These are phyloP conservation scores for Kodamaea ohmeri DNA, from an alignment of 1,139 yeast species.

Conservation along the genomic window DNA sequence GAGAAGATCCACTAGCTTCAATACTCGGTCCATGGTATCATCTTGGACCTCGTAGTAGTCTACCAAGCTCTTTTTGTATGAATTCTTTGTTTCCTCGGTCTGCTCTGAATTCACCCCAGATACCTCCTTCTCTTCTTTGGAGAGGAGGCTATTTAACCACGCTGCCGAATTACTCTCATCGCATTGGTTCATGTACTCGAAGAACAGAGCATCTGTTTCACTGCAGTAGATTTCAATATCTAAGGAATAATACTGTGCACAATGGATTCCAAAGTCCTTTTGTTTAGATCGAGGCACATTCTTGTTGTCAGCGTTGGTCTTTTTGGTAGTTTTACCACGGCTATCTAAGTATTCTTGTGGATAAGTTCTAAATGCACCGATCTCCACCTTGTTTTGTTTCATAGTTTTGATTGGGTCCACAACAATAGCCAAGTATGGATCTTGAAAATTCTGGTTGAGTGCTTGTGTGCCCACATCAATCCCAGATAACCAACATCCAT, in stretches of 20 bases:
- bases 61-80: conserved; percentile 11
- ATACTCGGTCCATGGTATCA: conserved; percentile 14
- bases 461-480: conserved; percentile 87
- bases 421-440: conserved; percentile 86
- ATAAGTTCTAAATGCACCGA: conserved; percentile 88
- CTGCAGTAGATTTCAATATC: conserved; percentile 64
- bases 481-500: conserved; percentile 92
- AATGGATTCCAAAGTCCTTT: conserved; percentile 68
- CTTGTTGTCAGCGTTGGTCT: conserved; percentile 8
- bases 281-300: conserved; percentile 47
- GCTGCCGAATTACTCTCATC: conserved; percentile 16
- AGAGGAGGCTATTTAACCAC: conserved; percentile 16
- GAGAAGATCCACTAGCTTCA: conserved; percentile 13
- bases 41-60: conserved; percentile 14
- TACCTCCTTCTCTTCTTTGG: conserved; percentile 8
- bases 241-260: conserved; percentile 68
- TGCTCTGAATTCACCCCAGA: conserved; percentile 2
- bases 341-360: conserved; percentile 39
- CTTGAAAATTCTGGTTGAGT: conserved; percentile 83
- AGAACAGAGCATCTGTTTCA: conserved; percentile 46
- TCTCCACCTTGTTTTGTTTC: conserved; percentile 67
- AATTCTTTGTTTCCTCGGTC: not conserved
- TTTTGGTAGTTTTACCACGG: conserved; percentile 8
- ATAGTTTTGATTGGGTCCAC: conserved; percentile 77
- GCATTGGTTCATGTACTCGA: conserved; percentile 14